Conservation (phyloP, 441 rosid genomes). For the Rhodomyrtus psidioides region DNA sequence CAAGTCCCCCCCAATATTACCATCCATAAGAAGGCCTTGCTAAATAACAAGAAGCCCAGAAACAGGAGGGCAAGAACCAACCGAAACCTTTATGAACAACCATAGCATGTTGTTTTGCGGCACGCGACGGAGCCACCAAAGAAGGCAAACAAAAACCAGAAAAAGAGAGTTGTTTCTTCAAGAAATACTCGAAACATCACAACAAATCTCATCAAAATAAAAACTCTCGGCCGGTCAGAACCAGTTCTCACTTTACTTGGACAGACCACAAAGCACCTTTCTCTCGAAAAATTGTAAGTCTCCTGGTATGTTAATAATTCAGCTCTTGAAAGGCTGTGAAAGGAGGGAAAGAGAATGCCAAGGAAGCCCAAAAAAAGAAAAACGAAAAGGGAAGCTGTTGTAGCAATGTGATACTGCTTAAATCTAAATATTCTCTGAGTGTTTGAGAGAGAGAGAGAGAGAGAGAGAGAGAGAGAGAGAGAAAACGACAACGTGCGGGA, state of each 20-base stretch:
- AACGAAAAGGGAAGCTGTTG: slow-evolving; percentile 1
- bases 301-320: slow-evolving; percentile 27
- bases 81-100: not conserved
- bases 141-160: not conserved
- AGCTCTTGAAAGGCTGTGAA: slow-evolving; percentile 52
- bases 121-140: slow-evolving; percentile 19
- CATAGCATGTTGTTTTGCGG: not conserved
- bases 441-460: not conserved
- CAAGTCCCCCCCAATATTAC: slow-evolving; percentile 10
- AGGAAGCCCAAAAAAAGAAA: not conserved
- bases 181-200: not conserved
- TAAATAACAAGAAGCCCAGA: not conserved
- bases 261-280: slow-evolving; percentile 32
- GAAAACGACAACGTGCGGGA: too few relatives aligned
- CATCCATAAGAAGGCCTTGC: slow-evolving; percentile 16
- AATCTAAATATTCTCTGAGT: not conserved
- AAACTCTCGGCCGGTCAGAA: slow-evolving; percentile 9
- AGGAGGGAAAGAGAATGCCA: slow-evolving; percentile 9
- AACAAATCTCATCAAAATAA: not conserved
- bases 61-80: not conserved
- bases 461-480: slow-evolving; percentile 2
- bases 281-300: slow-evolving; percentile 13
- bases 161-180: not conserved
- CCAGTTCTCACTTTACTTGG: slow-evolving; percentile 11
- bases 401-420: slow-evolving; percentile 11